Base-by-base conservation (phyloP, 768 basidiomycete species). In the Boletellus ananas region DNA sequence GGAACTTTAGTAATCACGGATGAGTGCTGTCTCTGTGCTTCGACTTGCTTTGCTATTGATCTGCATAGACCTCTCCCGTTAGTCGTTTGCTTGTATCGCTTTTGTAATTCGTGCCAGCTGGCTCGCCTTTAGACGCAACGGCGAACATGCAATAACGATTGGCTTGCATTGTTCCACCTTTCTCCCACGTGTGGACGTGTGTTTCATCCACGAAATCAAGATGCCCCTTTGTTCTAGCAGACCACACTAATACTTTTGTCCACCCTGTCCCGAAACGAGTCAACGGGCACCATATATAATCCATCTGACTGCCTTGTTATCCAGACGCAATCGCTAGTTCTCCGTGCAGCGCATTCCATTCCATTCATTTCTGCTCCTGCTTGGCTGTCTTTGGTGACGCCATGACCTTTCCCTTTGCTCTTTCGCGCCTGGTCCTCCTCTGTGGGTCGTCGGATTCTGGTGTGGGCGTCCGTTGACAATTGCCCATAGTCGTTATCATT, bases 1-100 rank as follows among this genome's bases (percentile, higher is more conserved):
- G 94, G 94, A 81, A 74, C 62, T 86, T 85, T 46, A 71, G 74
- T 54, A 74, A 73, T 56, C 53, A 64, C 13, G 25, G 45, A 35
- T 57, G 43, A 45, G 20, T 29, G 11, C 43, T 20, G 27, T 43
- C 55, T 38, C 40, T 18, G 36, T 12, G 6, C 41, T 51, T 39
- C 49, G 34, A 39, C 18, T 42, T 39, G 23, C 13, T 25, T 41
- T 34, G 6, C 14, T 11, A 10, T 9, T 29, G 29, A 10, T 5
- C 11, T 29, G 29, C 29, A 29, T 29, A 2, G 29, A 29, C 29
- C 23, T 25, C 23, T 25, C 27, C 20, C n/a, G 13, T 23, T 35
- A 27, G 20, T 50, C 20, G 34, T 39, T 50, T 51, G 45, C 29
- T 48, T 50, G 47, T 48, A 52, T 40, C 47, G 46, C 40, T 12